Evolutionary conservation across 768 basidiomycete species (phyloP).

Genomic region (Tricholomella constricta): DNA sequence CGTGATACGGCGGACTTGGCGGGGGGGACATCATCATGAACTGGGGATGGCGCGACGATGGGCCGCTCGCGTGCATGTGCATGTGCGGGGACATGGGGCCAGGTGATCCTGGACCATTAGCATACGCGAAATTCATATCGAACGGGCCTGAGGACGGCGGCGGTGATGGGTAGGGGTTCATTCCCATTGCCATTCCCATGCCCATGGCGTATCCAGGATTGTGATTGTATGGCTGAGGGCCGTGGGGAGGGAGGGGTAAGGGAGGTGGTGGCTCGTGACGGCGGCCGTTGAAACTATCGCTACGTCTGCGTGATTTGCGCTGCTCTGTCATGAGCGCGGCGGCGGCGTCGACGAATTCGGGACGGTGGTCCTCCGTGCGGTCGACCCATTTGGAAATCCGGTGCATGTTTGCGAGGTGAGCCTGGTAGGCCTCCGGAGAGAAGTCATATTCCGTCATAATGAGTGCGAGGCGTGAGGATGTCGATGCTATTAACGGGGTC

Average conservation of each 20-base stretch:
- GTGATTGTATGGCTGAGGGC: background rate
- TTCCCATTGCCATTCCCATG: background rate
- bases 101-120: constrained; percentile 15
- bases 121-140: constrained; percentile 13
- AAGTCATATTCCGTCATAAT: constrained; percentile 28
- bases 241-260: constrained; percentile 12
- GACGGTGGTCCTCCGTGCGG: constrained; percentile 18
- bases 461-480: background rate
- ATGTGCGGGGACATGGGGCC: constrained; percentile 16
- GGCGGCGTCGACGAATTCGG: constrained; percentile 20
- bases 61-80: constrained; percentile 4
- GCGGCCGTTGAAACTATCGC: constrained; percentile 4
- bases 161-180: constrained; percentile 9
- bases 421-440: constrained; percentile 23
- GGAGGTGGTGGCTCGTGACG: constrained; percentile 14
- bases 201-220: constrained; percentile 8
- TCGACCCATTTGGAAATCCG: constrained; percentile 23
- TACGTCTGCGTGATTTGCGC: background rate
- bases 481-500: background rate
- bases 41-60: constrained; percentile 1
- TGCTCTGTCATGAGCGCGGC: constrained; percentile 18
- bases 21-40: constrained; percentile 15
- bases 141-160: constrained; percentile 10
- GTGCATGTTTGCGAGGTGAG: constrained; percentile 20
- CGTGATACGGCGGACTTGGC: constrained; percentile 3